Conservation (phyloP, 2,329 filamentous ascomycete species). For the Talaromyces verruculosus region DNA sequence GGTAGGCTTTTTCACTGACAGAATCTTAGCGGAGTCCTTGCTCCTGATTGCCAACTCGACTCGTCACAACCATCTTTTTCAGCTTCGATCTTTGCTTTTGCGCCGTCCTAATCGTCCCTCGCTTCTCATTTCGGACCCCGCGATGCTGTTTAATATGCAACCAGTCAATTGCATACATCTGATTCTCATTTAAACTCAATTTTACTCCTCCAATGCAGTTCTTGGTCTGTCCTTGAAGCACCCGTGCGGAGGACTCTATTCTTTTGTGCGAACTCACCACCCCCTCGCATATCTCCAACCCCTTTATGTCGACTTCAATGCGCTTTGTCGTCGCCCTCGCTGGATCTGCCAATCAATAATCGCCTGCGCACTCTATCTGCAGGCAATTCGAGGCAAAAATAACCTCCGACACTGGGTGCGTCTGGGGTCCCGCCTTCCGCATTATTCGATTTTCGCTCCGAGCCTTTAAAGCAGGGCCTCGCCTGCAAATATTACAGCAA, state of each 20-base stretch:
- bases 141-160: not conserved
- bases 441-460: not conserved
- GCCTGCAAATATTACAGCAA: not conserved
- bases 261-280: constrained; percentile 5
- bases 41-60: constrained; percentile 7
- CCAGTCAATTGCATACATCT: not conserved
- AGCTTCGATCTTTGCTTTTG: not conserved
- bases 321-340: constrained; percentile 5
- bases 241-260: not conserved
- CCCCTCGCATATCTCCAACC: constrained; percentile 20
- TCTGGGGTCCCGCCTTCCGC: constrained; percentile 18
- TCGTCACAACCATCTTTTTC: not conserved
- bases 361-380: not conserved
- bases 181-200: not conserved
- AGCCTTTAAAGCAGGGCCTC: constrained; percentile 14
- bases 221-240: not conserved
- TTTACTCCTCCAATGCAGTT: not conserved
- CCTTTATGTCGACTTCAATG: constrained; percentile 8
- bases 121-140: not conserved
- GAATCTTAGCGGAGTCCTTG: not conserved
- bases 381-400: constrained; percentile 3
- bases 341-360: constrained; percentile 15
- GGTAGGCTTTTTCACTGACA: not conserved
- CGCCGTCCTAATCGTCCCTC: not conserved
- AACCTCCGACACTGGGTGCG: constrained; percentile 14